phyloP scores from a whole-genome alignment of 495 filamentous ascomycete genomes.

The Annulohypoxylon maeteangense region DNA sequence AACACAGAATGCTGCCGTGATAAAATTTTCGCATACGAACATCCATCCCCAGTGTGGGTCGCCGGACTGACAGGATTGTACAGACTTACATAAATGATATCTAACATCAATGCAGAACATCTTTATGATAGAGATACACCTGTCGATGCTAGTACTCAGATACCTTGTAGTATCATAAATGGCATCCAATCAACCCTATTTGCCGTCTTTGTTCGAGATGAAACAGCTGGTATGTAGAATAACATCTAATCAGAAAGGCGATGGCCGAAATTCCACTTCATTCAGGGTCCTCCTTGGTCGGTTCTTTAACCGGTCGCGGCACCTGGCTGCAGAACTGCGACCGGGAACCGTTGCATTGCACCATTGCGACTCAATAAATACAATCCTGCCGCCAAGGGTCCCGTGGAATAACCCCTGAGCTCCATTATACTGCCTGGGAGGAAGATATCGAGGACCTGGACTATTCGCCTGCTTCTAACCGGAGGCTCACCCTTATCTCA shows the following conservation, averaged over 20 bases:
- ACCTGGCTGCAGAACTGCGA: constrained; percentile 30
- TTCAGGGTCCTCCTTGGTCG: constrained; percentile 16
- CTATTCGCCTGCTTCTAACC: constrained; percentile 6
- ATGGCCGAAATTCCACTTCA: constrained; percentile 10
- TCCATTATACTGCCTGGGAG: constrained; percentile 10
- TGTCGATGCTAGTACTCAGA: not conserved
- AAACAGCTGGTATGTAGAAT: constrained; percentile 22
- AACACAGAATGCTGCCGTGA: constrained; percentile 3
- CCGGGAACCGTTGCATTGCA: constrained; percentile 32
- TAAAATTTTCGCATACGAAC: constrained; percentile 40
- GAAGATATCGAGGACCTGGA: constrained; percentile 1
- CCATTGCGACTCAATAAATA: constrained; percentile 31
- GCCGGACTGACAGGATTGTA: constrained; percentile 25
- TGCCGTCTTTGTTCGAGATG: constrained; percentile 11
- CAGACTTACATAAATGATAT: constrained; percentile 21
- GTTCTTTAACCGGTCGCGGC: constrained; percentile 36
- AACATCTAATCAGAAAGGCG: constrained; percentile 12
- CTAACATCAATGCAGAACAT: constrained; percentile 13
- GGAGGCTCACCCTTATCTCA: not conserved
- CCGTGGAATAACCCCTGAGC: constrained; percentile 22
- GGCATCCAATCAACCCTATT: constrained; percentile 7
- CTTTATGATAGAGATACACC: constrained; percentile 33
- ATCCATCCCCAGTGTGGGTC: constrained; percentile 18
- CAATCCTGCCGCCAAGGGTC: constrained; percentile 16
- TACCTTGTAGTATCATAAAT: constrained; percentile 19